Percentiles rank a stretch among this genome's conserved stretches.
These are phyloP conservation scores for Tolypocladium amazonense DNA, from an alignment of 2,329 filamentous ascomycete species.

Conservation along the genomic window DNA sequence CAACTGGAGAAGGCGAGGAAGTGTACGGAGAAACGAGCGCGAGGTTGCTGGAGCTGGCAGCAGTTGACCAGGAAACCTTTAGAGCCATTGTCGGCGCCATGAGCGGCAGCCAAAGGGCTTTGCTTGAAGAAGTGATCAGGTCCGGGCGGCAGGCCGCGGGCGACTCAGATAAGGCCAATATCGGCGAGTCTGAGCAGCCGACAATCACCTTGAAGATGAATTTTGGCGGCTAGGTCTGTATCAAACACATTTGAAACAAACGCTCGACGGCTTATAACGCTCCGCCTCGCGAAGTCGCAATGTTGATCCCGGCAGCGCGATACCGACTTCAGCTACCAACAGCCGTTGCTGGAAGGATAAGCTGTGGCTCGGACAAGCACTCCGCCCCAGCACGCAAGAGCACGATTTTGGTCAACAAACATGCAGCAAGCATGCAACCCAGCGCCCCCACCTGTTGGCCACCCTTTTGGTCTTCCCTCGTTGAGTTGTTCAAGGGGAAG, in stretches of 20 bases:
- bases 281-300: not conserved
- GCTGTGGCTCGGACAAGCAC: not conserved
- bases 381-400: not conserved
- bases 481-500: not conserved
- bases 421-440: not conserved
- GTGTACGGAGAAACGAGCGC: constrained; percentile 64
- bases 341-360: not conserved
- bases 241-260: no score
- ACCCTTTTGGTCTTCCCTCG: not conserved
- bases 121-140: constrained; percentile 74
- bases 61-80: constrained; percentile 63
- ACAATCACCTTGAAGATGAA: constrained; percentile 93
- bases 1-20: constrained; percentile 49
- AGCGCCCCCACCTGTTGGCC: not conserved
- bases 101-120: constrained; percentile 56
- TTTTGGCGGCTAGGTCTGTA: constrained; percentile 45
- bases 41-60: constrained; percentile 71
- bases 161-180: constrained; percentile 25
- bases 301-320: not conserved
- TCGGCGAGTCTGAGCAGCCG: constrained; percentile 48
- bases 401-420: not conserved
- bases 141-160: constrained; percentile 42
- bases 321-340: not conserved
- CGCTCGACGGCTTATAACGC: not conserved
- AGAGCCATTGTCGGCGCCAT: constrained; percentile 62